Evolutionary conservation across 306 rosid genomes (phyloP), one percentile per base, ranked within the genome.

Genomic region (Citrullus colocynthis): DNA sequence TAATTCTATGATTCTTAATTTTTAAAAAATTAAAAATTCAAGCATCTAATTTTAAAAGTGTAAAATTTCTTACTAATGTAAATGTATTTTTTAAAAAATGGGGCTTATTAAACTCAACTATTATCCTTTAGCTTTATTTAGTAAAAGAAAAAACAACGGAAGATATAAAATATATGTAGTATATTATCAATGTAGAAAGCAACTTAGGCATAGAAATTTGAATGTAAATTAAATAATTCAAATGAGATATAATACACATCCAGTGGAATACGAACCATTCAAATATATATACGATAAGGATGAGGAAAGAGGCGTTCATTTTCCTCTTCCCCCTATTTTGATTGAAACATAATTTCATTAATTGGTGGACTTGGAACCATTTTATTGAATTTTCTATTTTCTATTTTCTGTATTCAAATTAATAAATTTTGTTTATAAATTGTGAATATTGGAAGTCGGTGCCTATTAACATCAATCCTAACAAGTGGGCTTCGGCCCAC

Each of bases 401-500:
- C 10, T 24, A 24, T 24, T 24, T 24, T 60, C 10, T 56, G 28
- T 6, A 6, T 59, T 10, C 1, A 60, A 21, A 59, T 11, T 2
- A 28, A 60, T 62, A 13, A 24, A 2, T 30, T 5, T 30, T 62
- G 42, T 62, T 30, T 30, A 62, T 62, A 32, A 62, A 62, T 32
- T 5, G 15, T 60, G 42, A 62, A 32, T 30, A 32, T 62, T 15
- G 10, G 10, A 15, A 62, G 69, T 32, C 69, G 69, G 69, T 62
- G 69, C 5, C 69, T 62, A 62, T 32, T 62, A 32, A 30, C 69
- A 7, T 62, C 69, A 62, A 62, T 15, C 30, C 39, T 2, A 30
- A 62, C 67, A 62, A 62, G 69, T 62, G 69, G 69, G 69, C 69
- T 62, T 32, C 69, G 69, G 69, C 69, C 69, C 69, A 62, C 65